Base-by-base conservation (phyloP, 257 asterid genomes). In the Rauvolfia tetraphylla region DNA sequence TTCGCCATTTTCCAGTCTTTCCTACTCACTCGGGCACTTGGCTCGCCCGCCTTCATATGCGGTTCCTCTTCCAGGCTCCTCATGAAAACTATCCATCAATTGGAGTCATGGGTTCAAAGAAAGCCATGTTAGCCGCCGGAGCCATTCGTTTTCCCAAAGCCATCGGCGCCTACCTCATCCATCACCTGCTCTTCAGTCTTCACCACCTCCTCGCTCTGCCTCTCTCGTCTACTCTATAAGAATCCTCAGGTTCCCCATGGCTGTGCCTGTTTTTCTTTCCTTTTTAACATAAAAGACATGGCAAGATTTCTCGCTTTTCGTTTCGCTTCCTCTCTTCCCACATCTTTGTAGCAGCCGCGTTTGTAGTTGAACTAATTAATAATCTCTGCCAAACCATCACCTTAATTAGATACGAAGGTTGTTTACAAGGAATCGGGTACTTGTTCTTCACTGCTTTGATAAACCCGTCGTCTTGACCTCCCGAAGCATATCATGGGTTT, bases 291-390 rank as follows among this genome's bases (percentile, higher is more conserved):
- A 54, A 31, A 25, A 57, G 69, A 34, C 15, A 31, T 59, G 49
- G 31, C 42, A 33, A 22, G 25, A 53, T 29, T 29, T 42, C 65
- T 68, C 22, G 61, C 82, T 53, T 34, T 79, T 67, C 44, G 10
- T 70, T 72, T 59, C 31, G 65, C 57, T 70, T 20, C 54, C 73
- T 41, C 59, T 58, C 58, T 77, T 72, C 59, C 73, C 51, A 31
- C 83, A 77, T 75, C 84, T 84, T 90, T 87, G 91, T 89, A 88
- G 84, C 92, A 88, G 90, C 89, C 93, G 95, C 82, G 71, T 79
- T 75, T 86, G 44, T 78, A 53, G 91, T 89, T 49, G 85, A 88
- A 29, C 72, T 51, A 13, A 49, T 73, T 70, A 6, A 17, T 42
- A 18, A 23, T 48, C 36, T 2, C 6, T 49, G 42, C 33, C 29